Percentiles rank a stretch among this genome's conserved stretches.
Conservation (phyloP, 2,329 filamentous ascomycete genomes). For the Fusarium penzigii region DNA sequence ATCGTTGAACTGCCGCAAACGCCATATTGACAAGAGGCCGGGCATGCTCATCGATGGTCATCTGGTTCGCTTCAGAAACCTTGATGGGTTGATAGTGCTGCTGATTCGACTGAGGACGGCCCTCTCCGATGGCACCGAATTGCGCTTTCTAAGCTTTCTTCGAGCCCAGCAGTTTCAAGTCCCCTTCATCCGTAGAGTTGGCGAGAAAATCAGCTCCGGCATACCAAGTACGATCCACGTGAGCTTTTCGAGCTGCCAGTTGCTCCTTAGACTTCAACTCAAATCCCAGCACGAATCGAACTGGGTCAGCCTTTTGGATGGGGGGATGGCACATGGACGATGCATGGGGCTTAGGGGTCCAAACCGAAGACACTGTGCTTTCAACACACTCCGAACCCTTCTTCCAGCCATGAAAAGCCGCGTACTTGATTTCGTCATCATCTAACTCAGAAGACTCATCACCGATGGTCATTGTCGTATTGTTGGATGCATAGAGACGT, state of each 20-base stretch:
- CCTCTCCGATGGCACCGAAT: slow-evolving; percentile 41
- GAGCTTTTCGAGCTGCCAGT: slow-evolving; percentile 26
- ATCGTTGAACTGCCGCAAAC: slow-evolving; percentile 33
- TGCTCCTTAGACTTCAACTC: slow-evolving; percentile 24
- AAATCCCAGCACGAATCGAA: slow-evolving; percentile 18
- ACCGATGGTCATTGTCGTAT: no score
- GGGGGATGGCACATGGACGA: no score
- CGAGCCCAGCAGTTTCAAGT: slow-evolving; percentile 30
- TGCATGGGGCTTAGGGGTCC: no score
- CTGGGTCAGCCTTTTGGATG: no score
- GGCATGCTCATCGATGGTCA: slow-evolving; percentile 40
- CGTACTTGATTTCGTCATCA: no score
- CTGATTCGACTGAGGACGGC: slow-evolving; percentile 31
- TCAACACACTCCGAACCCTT: no score
- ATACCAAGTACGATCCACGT: slow-evolving; percentile 41
- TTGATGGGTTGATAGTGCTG: slow-evolving; percentile 31
- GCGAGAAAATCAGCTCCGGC: slow-evolving; percentile 38
- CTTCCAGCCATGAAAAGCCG: no score
- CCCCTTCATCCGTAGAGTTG: slow-evolving; percentile 33
- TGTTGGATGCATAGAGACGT: no score
- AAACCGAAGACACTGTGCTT: no score
- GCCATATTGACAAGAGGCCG: slow-evolving; percentile 45
- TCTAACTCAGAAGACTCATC: no score
- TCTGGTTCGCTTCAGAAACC: slow-evolving; percentile 41
- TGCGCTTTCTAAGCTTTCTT: slow-evolving; percentile 23